Conservation (phyloP, 2,329 filamentous ascomycete genomes). For the Zalaria obscura region DNA sequence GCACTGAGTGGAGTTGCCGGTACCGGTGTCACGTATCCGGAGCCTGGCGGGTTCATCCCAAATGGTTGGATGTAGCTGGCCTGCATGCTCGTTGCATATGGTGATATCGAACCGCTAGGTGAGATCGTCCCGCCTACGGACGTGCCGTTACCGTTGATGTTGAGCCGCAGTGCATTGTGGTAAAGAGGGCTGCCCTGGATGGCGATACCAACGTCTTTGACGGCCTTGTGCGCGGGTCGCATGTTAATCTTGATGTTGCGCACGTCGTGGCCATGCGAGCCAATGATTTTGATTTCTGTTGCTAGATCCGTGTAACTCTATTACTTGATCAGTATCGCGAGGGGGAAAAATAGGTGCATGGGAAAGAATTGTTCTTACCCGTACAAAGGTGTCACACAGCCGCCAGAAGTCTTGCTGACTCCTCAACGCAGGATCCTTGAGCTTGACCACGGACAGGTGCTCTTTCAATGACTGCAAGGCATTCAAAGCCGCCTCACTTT, state of each 20-base stretch:
- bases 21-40: slow-evolving; percentile 40
- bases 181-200: slow-evolving; percentile 56
- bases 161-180: slow-evolving; percentile 18
- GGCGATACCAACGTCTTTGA: slow-evolving; percentile 64
- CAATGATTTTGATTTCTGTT: slow-evolving; percentile 39
- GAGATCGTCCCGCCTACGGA: no score
- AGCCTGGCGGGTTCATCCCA: slow-evolving; percentile 9
- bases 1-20: slow-evolving; percentile 84
- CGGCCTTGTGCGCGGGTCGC: slow-evolving; percentile 65
- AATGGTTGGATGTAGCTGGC: slow-evolving; percentile 5
- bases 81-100: no score
- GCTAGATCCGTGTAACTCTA: slow-evolving; percentile 55
- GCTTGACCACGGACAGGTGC: slow-evolving; percentile 63
- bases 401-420: slow-evolving; percentile 50
- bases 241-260: slow-evolving; percentile 60
- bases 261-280: slow-evolving; percentile 22
- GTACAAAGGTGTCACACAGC: slow-evolving; percentile 61
- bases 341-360: slow-evolving; percentile 1
- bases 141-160: not conserved
- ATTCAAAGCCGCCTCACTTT: slow-evolving; percentile 55
- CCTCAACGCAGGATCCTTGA: slow-evolving; percentile 68
- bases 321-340: slow-evolving; percentile 17
- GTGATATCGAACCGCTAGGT: no score
- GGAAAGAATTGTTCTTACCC: slow-evolving; percentile 19
- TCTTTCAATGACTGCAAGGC: slow-evolving; percentile 60